A percentile compares a stretch with the other conserved stretches of the same genome.
These are phyloP conservation scores for Beauveria asiatica DNA, from an alignment of 2,329 filamentous ascomycete species.

Conservation along the genomic window DNA sequence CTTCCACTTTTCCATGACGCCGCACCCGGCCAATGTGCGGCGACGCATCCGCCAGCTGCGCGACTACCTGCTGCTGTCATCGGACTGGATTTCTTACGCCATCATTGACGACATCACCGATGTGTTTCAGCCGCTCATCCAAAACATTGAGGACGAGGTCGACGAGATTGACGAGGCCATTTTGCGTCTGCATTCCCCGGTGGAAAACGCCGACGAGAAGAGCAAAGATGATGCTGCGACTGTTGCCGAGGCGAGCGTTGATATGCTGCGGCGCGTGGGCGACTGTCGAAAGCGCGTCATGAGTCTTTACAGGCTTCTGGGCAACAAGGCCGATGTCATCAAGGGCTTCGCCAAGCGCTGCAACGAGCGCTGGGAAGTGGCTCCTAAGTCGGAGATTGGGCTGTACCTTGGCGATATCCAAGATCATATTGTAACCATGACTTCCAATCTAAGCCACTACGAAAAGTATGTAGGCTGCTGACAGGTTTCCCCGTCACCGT, in stretches of 20 bases:
- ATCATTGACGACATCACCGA: slow-evolving; percentile 98
- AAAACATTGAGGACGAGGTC: slow-evolving; percentile 89
- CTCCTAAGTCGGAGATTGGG: slow-evolving; percentile 92
- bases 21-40: slow-evolving; percentile 92
- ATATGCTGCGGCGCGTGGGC: slow-evolving; percentile 88
- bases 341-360: slow-evolving; percentile 98
- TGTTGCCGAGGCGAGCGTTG: slow-evolving; percentile 45
- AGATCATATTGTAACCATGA: slow-evolving; percentile 99
- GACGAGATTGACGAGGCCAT: slow-evolving; percentile 95
- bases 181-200: slow-evolving; percentile 63
- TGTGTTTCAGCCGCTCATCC: slow-evolving; percentile 85
- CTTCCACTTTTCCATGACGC: slow-evolving; percentile 95
- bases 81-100: slow-evolving; percentile 97
- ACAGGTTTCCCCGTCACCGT: not conserved
- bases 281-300: slow-evolving; percentile 97
- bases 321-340: slow-evolving; percentile 98
- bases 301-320: slow-evolving; percentile 83
- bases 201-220: slow-evolving; percentile 37
- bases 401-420: slow-evolving; percentile 96
- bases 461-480: slow-evolving; percentile 61
- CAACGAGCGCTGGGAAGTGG: slow-evolving; percentile 96
- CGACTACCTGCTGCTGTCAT: slow-evolving; percentile 85
- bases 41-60: slow-evolving; percentile 86
- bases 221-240: slow-evolving; percentile 36
- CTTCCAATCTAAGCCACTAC: slow-evolving; percentile 87